phyloP scores from a whole-genome alignment of 495 filamentous ascomycete genomes.

The Penicillium flavigenum region DNA sequence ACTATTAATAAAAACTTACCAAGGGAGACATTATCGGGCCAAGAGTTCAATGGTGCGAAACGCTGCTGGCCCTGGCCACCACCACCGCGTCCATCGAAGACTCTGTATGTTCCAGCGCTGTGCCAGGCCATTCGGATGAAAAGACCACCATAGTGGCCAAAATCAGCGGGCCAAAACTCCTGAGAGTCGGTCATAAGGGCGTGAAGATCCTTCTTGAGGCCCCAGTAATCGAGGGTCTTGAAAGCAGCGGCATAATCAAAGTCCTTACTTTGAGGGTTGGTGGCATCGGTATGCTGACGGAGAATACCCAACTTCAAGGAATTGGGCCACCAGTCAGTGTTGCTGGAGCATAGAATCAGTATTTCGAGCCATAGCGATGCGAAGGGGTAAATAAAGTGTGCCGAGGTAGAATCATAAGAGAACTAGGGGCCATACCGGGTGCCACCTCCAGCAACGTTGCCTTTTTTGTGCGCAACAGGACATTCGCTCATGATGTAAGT shows the following conservation, averaged over 20 bases:
- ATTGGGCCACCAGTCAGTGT: constrained; percentile 70
- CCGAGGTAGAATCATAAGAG: neutral
- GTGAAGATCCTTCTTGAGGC: constrained; percentile 65
- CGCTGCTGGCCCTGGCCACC: constrained; percentile 70
- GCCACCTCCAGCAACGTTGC: constrained; percentile 61
- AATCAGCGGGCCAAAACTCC: constrained; percentile 75
- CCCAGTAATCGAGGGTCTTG: constrained; percentile 68
- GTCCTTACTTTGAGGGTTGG: constrained; percentile 58
- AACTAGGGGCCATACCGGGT: constrained; percentile 33
- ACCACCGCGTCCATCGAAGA: constrained; percentile 69
- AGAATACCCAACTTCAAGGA: constrained; percentile 65
- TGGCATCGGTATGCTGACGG: constrained; percentile 62
- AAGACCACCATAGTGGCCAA: constrained; percentile 73
- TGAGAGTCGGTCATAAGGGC: constrained; percentile 72
- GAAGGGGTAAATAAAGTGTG: neutral
- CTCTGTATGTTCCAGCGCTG: constrained; percentile 70
- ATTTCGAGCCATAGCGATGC: neutral
- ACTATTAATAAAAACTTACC: constrained; percentile 19
- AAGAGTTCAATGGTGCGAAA: constrained; percentile 75
- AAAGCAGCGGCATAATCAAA: constrained; percentile 70
- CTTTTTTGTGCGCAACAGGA: constrained; percentile 42
- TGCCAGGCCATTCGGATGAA: constrained; percentile 80
- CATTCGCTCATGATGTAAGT: constrained; percentile 43
- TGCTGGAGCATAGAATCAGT: constrained; percentile 24
- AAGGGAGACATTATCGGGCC: constrained; percentile 73